Base-by-base conservation (phyloP, 768 basidiomycete species). In the Hypsizygus marmoreus region DNA sequence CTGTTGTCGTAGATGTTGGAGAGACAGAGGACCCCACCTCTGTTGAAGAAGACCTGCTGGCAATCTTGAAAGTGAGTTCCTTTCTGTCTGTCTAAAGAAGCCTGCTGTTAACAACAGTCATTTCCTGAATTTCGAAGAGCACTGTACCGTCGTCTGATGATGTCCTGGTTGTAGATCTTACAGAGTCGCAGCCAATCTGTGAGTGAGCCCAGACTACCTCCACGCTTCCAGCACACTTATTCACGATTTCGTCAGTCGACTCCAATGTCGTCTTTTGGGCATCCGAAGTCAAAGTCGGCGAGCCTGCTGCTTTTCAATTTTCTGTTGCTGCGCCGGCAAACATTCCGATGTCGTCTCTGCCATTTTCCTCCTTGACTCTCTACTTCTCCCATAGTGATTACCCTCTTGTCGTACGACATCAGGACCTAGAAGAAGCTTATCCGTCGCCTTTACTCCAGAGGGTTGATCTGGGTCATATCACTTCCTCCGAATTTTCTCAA, bases 231-330 rank as follows among this genome's bases (percentile, higher is more conserved):
- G 45, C n/a, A 17, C 8, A 43, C 43, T 14, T 43, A n/a, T 50
- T 50, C 20, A 43, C 28, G 48, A 33, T 11, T 45, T 43, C 10
- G 22, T 31, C 44, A 94, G 92, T 94, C 49, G 71, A 82, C 28
- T 75, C 81, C 0, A 71, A 68, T 23, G 67, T 84, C 3, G 74
- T 82, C 0, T 97, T 97, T 63, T 94, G 90, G 87, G 62, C 74
- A 6, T 50, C 76, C 0, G 75, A 82, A 46, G 78, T 82, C 19
- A 73, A 76, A 40, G 75, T 94, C 4, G 77, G 73, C 8, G 78
- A 84, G 50, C 61, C 68, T 3, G 79, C 78, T 0, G 79, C 88
- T 0, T 97, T 91, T 65, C 94, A 97, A 62, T 56, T 97, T 6
- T 69, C 74, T 6, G 59, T 97, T 23, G 65, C 71, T 2, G 78